Conservation (phyloP, 2,329 filamentous ascomycete species). For the Drechslerella coelobrocha region DNA sequence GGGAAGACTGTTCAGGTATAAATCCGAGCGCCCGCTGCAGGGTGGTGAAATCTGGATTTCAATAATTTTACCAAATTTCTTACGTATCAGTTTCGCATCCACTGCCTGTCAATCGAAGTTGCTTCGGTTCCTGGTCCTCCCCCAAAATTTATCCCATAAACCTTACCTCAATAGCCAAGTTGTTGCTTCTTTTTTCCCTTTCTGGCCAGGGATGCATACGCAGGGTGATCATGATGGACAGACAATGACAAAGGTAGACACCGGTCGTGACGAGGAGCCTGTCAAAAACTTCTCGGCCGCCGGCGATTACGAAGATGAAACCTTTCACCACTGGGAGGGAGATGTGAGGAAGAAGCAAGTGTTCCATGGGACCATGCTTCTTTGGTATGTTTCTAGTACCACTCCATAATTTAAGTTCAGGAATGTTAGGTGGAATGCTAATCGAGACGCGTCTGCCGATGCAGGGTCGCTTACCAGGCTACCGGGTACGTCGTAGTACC, state of each 20-base stretch:
- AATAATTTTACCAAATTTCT: constrained; percentile 37
- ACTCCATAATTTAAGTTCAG: neutral
- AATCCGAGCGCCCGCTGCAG: constrained; percentile 1
- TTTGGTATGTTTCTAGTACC: constrained; percentile 21
- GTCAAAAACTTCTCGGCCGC: constrained; percentile 22
- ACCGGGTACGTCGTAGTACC: constrained; percentile 23
- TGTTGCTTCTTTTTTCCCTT: constrained; percentile 31
- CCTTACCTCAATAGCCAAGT: constrained; percentile 2
- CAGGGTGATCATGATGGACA: constrained; percentile 46
- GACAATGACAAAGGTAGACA: constrained; percentile 48
- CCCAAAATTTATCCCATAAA: neutral
- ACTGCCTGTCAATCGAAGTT: constrained; percentile 4
- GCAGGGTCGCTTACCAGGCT: constrained; percentile 48
- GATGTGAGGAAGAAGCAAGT: constrained; percentile 48
- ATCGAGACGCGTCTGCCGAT: neutral
- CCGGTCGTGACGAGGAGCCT: constrained; percentile 30
- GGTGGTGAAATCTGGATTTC: constrained; percentile 12
- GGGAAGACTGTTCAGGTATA: constrained; percentile 16
- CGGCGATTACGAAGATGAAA: constrained; percentile 42
- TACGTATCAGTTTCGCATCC: neutral
- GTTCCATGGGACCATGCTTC: constrained; percentile 44
- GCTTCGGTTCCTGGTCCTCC: constrained; percentile 1
- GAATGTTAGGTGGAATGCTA: neutral
- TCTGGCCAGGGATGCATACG: constrained; percentile 45
- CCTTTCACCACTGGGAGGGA: constrained; percentile 24